Evolutionary conservation across 177 flowering plant genomes (phyloP), one percentile per base, ranked within the genome.

Genomic region (Tripterygium wilfordii): DNA sequence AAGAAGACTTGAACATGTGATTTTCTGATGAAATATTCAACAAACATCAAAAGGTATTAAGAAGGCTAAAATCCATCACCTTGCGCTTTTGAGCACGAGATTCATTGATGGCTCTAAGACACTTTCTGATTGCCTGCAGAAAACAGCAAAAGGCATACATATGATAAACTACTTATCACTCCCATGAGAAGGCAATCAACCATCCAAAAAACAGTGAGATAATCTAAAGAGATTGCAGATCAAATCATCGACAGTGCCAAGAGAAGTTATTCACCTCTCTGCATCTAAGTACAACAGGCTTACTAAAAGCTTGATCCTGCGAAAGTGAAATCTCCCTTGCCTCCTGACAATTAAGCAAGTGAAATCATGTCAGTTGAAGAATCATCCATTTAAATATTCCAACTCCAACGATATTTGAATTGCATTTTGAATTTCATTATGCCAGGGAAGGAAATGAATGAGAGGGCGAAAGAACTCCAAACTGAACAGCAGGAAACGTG

Each of bases 31-130:
- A n/a, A n/a, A n/a, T n/a, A n/a, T n/a, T n/a, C n/a, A n/a, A n/a
- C n/a, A n/a, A n/a, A n/a, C n/a, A n/a, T n/a, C n/a, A n/a, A n/a
- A n/a, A n/a, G n/a, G n/a, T 30, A 30, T 12, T 12, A 30, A 7
- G 12, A 30, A 30, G 33, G 8, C 12, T 6, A 30, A 30, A 7
- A 30, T 6, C 19, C 1, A 53, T 54, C 63, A 94, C 99, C 97
- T 90, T 94, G 30, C 99, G 78, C 75, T 94, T 94, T 44, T 81
- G 95, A 51, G 96, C 90, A 56, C 97, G 96, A 58, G 99, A 85
- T 49, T 83, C 95, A 66, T 87, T 87, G 30, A 94, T 94, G 42
- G 96, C 99, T 64, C 97, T 81, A 18, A 78, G 71, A 56, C 82
- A 75, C 67, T 80, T 87, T 45, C 82, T 69, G 39, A 90, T 79